A percentile compares a stretch with the other conserved stretches of the same genome.
Conservation (phyloP, 768 basidiomycete genomes). For the Suillus lakei region DNA sequence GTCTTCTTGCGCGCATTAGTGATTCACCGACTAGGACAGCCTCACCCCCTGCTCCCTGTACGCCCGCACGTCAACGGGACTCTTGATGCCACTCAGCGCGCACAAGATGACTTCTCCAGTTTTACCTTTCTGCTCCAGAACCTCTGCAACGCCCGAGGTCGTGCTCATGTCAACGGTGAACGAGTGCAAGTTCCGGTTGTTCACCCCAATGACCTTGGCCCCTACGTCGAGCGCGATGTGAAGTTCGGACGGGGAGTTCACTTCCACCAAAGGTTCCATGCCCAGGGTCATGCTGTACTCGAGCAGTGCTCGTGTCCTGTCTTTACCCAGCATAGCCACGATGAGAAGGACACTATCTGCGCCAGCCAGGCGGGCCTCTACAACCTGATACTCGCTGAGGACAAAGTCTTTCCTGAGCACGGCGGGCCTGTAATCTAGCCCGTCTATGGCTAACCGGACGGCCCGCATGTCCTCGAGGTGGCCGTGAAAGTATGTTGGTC, state of each 20-base stretch:
- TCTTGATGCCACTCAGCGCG: conserved; percentile 90
- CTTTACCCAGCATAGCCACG: conserved; percentile 88
- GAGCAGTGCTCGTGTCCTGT: conserved; percentile 77
- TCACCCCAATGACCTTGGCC: conserved; percentile 94
- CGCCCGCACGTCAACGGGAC: conserved; percentile 75
- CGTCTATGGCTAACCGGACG: conserved; percentile 82
- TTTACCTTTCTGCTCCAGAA: conserved; percentile 49
- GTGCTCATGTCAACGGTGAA: conserved; percentile 98
- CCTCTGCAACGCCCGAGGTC: conserved; percentile 89
- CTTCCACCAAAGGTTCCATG: conserved; percentile 98
- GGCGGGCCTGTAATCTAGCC: conserved; percentile 89
- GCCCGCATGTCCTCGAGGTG: conserved; percentile 91
- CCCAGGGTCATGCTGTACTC: conserved; percentile 78
- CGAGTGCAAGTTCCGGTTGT: conserved; percentile 96
- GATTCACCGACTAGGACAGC: conserved; percentile 97
- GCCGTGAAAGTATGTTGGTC: conserved; percentile 98
- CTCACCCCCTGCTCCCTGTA: conserved; percentile 86
- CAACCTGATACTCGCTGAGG: conserved; percentile 91
- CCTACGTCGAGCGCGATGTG: conserved; percentile 81
- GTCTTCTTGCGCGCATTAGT: conserved; percentile 91
- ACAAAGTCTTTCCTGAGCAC: conserved; percentile 98
- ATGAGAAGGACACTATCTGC: conserved; percentile 97
- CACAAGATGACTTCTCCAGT: conserved; percentile 75
- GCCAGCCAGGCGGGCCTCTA: conserved; percentile 93
- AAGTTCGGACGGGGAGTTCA: conserved; percentile 95